Conservation (phyloP, 805 yeast species). For the Yamadazyma takamatsuzukensis region DNA sequence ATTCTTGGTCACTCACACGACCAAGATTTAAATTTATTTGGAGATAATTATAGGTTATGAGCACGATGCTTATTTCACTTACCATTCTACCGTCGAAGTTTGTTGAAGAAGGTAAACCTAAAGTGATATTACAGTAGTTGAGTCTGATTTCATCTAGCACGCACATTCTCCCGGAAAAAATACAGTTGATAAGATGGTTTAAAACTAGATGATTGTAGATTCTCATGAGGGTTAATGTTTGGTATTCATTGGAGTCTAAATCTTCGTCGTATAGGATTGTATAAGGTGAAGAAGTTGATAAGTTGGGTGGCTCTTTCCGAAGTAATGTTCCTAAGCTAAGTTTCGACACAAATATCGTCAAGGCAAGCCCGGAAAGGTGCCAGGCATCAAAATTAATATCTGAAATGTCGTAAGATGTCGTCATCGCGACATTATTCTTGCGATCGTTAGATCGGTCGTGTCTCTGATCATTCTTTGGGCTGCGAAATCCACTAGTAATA, state of each 20-base stretch:
- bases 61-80: slow-evolving; percentile 64
- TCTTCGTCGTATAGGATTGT: slow-evolving; percentile 30
- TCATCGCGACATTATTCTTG: slow-evolving; percentile 15
- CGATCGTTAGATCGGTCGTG: slow-evolving; percentile 5
- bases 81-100: slow-evolving; percentile 83
- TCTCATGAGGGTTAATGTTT: slow-evolving; percentile 53
- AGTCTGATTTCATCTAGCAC: slow-evolving; percentile 57
- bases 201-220: slow-evolving; percentile 70
- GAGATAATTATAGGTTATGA: slow-evolving; percentile 55
- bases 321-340: slow-evolving; percentile 43
- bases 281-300: slow-evolving; percentile 14
- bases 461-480: slow-evolving; percentile 11
- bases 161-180: slow-evolving; percentile 63
- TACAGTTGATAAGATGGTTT: slow-evolving; percentile 64
- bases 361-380: slow-evolving; percentile 63
- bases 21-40: slow-evolving; percentile 32
- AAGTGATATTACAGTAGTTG: slow-evolving; percentile 54
- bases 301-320: slow-evolving; percentile 5
- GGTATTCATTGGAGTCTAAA: slow-evolving; percentile 40
- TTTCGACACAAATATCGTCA: slow-evolving; percentile 56
- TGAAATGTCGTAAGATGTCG: too few species aligned
- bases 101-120: slow-evolving; percentile 58
- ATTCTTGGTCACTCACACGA: slow-evolving; percentile 10
- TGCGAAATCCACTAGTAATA: slow-evolving; percentile 16
- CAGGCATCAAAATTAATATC: slow-evolving; percentile 62